A percentile compares a stretch with the other conserved stretches of the same genome.
These are phyloP conservation scores for Trametopsis cervina DNA, from an alignment of 768 basidiomycete genomes.

Conservation along the genomic window DNA sequence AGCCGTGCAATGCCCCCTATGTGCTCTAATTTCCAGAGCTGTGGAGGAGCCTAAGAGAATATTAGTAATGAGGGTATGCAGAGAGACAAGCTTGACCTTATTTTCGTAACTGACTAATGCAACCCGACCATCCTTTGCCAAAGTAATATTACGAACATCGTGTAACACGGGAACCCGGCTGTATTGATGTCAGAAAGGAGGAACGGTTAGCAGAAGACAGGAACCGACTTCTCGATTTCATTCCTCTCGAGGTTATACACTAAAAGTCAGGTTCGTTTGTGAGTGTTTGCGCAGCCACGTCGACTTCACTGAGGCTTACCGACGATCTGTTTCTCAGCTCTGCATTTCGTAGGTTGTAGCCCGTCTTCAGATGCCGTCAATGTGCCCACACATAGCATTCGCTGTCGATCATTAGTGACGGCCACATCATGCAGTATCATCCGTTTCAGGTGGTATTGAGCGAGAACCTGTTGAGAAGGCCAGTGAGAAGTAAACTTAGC, in stretches of 20 bases:
- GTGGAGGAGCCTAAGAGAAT: constrained; percentile 54
- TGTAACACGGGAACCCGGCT: constrained; percentile 71
- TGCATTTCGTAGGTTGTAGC: constrained; percentile 61
- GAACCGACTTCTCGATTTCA: constrained; percentile 56
- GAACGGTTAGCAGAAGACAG: background rate
- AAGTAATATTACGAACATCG: constrained; percentile 64
- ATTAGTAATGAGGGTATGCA: background rate
- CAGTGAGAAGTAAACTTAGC: no score
- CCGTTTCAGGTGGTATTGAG: constrained; percentile 49
- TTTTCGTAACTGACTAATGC: constrained; percentile 72
- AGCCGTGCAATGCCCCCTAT: constrained; percentile 41
- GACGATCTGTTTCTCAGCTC: constrained; percentile 66
- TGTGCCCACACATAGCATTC: constrained; percentile 64
- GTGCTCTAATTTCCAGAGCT: constrained; percentile 67
- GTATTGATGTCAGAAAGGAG: background rate
- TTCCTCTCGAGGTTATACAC: constrained; percentile 64
- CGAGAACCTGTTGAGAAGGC: constrained; percentile 38
- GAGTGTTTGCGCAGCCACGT: background rate
- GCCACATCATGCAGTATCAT: constrained; percentile 68
- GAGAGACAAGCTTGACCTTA: constrained; percentile 35
- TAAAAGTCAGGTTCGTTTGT: constrained; percentile 25
- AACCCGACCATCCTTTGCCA: constrained; percentile 51
- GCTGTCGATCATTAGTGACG: constrained; percentile 56
- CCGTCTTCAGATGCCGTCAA: constrained; percentile 56
- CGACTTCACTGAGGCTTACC: constrained; percentile 33